Conservation (phyloP, 2,329 filamentous ascomycete genomes). For the Talaromyces sp. region DNA sequence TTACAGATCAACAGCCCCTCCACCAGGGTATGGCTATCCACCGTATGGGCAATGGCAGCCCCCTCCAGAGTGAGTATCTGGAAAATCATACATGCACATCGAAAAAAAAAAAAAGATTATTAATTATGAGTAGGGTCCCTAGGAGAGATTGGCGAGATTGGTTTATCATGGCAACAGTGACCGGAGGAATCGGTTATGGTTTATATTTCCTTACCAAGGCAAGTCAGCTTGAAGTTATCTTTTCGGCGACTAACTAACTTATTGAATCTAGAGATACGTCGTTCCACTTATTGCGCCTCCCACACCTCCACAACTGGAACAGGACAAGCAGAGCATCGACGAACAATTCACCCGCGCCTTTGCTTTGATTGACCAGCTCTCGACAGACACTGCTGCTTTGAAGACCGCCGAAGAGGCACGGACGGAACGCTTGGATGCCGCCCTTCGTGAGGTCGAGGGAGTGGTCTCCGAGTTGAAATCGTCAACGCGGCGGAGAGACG, state of each 20-base stretch:
- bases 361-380: constrained; percentile 81
- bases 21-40: constrained; percentile 47
- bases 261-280: constrained; percentile 69
- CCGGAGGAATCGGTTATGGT: constrained; percentile 83
- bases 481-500: constrained; percentile 74
- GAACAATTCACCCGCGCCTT: constrained; percentile 93
- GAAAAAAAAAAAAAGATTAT: neutral
- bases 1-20: constrained; percentile 38
- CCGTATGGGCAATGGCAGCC: constrained; percentile 51
- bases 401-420: constrained; percentile 82
- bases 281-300: constrained; percentile 87
- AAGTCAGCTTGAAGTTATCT: constrained; percentile 16
- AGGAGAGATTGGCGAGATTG: constrained; percentile 94
- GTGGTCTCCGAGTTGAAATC: constrained; percentile 79
- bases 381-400: constrained; percentile 81
- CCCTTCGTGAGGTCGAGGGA: constrained; percentile 76
- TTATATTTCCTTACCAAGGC: constrained; percentile 85
- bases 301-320: constrained; percentile 86
- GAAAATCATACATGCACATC: no score
- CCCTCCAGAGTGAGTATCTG: constrained; percentile 47
- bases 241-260: constrained; percentile 12
- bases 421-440: constrained; percentile 75
- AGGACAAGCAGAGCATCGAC: constrained; percentile 90
- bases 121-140: constrained; percentile 47
- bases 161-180: constrained; percentile 98